These are phyloP conservation scores for Laguncularia racemosa DNA, from an alignment of 345 rosid genomes.

Conservation along the genomic window DNA sequence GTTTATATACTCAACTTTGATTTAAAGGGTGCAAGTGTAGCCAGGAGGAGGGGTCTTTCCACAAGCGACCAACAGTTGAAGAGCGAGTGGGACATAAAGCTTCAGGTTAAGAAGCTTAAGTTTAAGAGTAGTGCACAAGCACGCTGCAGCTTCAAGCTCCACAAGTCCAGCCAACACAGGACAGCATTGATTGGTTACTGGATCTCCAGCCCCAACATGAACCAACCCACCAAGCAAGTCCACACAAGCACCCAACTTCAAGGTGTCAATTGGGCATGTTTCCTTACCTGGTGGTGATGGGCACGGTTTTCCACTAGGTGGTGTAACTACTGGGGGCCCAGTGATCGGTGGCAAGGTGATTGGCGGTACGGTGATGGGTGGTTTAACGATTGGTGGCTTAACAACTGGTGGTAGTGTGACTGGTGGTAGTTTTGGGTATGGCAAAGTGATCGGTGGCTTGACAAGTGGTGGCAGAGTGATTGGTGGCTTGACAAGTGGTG, in stretches of 20 bases:
- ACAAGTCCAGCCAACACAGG: conserved; percentile 69
- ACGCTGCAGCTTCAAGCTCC: conserved; percentile 82
- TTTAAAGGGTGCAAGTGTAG: conserved; percentile 75
- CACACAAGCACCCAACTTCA: conserved; percentile 87
- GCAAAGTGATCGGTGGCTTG: conserved; percentile 17
- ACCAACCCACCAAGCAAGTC: conserved; percentile 84
- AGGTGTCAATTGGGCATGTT: conserved; percentile 75
- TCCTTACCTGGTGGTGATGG: conserved; percentile 16
- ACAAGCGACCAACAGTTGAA: conserved; percentile 86
- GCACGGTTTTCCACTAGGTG: conserved; percentile 25
- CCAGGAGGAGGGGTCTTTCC: conserved; percentile 98
- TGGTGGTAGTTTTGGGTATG: conserved; percentile 26
- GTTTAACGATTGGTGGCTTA: conserved; percentile 12
- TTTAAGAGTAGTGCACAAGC: conserved; percentile 90
- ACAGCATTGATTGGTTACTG: conserved; percentile 75
- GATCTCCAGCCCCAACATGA: conserved; percentile 72
- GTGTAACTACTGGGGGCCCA: conserved; percentile 21
- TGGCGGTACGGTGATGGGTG: conserved; percentile 19
- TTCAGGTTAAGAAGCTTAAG: conserved; percentile 79
- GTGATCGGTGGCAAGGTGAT: conserved; percentile 11
- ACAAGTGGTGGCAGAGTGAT: conserved; percentile 11
- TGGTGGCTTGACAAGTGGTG: conserved; percentile 18
- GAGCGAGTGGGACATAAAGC: conserved; percentile 77
- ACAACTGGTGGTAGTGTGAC: conserved; percentile 9
- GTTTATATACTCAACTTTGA: neutral